These are phyloP conservation scores for Aspergillus neotritici DNA, from an alignment of 2,329 filamentous ascomycete genomes.

Conservation along the genomic window DNA sequence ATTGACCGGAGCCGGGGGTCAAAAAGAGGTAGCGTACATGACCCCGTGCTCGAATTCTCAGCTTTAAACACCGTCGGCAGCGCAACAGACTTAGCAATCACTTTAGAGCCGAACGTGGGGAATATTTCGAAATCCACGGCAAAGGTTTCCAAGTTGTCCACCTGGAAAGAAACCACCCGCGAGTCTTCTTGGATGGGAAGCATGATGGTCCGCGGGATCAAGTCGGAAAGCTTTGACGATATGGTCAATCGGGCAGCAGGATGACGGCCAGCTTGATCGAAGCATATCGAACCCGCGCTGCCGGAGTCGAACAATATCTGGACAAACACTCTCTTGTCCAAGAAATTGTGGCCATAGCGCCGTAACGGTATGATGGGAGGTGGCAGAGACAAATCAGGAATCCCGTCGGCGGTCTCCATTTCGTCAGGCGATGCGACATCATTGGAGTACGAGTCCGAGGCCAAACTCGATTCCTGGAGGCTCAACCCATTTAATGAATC, in stretches of 20 bases:
- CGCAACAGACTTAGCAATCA: slow-evolving; percentile 92
- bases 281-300: slow-evolving; percentile 65
- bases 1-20: slow-evolving; percentile 88
- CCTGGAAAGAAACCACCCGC: slow-evolving; percentile 87
- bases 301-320: slow-evolving; percentile 82
- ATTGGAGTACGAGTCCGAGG: slow-evolving; percentile 22
- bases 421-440: slow-evolving; percentile 51
- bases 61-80: slow-evolving; percentile 80
- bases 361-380: slow-evolving; percentile 93
- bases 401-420: slow-evolving; percentile 71
- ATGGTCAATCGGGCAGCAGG: slow-evolving; percentile 92
- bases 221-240: slow-evolving; percentile 89
- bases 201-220: slow-evolving; percentile 94
- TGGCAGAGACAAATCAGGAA: slow-evolving; percentile 84
- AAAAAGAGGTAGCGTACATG: slow-evolving; percentile 82
- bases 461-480: slow-evolving; percentile 22
- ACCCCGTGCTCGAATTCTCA: slow-evolving; percentile 66
- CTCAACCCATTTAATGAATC: slow-evolving; percentile 32
- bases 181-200: slow-evolving; percentile 95
- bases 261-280: slow-evolving; percentile 96
- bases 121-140: slow-evolving; percentile 96
- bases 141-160: slow-evolving; percentile 88
- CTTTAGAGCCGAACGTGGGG: slow-evolving; percentile 92
- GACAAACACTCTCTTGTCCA: slow-evolving; percentile 94
- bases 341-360: slow-evolving; percentile 95